A percentile compares a stretch with the other conserved stretches of the same genome.
Evolutionary conservation across 2,329 filamentous ascomycete genomes (phyloP).

Genomic region (Fusarium luffae): DNA sequence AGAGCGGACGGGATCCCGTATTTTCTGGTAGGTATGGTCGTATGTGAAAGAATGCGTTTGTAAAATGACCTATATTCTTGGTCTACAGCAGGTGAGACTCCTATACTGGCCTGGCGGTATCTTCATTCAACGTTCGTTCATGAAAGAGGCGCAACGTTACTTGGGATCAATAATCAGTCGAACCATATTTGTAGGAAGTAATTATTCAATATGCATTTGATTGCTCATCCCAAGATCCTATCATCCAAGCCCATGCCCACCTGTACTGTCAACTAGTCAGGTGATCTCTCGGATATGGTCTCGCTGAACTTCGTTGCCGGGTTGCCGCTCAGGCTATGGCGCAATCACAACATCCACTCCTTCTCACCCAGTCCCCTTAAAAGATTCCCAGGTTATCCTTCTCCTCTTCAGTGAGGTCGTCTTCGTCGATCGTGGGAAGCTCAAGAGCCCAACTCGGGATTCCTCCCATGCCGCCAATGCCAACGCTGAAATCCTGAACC

Average conservation of each 20-base stretch:
- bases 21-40: conserved; percentile 11
- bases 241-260: no score
- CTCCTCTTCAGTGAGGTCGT: neutral
- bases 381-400: neutral
- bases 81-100: fast-evolving
- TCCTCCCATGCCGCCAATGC: no score
- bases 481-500: neutral
- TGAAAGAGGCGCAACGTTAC: neutral
- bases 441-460: neutral
- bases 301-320: no score
- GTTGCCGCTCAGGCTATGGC: fast-evolving
- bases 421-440: neutral
- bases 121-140: fast-evolving
- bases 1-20: conserved; percentile 12
- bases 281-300: no score
- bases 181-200: no score
- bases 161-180: fast-evolving
- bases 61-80: conserved; percentile 7
- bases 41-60: neutral
- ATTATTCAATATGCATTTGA: no score
- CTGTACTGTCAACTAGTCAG: no score
- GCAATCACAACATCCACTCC: no score
- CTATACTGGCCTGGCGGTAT: fast-evolving
- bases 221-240: no score
- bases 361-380: fast-evolving